phyloP scores from a whole-genome alignment of 768 basidiomycete genomes.

The Leucocoprinus leucothites region DNA sequence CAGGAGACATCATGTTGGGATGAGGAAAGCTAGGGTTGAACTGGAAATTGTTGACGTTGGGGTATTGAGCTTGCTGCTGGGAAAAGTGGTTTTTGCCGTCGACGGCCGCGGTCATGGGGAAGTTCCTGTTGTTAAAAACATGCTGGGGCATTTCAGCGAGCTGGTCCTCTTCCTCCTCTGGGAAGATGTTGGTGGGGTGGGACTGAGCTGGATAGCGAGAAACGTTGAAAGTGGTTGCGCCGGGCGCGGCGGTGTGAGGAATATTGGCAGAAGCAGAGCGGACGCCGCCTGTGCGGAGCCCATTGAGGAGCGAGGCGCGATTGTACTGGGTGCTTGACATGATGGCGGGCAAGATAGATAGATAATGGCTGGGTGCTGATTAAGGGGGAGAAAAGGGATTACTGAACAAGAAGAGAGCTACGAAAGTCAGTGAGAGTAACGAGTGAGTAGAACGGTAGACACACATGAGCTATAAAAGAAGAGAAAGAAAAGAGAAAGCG shows the following conservation, averaged over 20 bases:
- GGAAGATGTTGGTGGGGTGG: slow-evolving; percentile 33
- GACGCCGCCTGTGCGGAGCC: slow-evolving; percentile 88
- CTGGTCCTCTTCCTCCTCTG: slow-evolving; percentile 61
- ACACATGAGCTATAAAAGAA: slow-evolving; percentile 21
- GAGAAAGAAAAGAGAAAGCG: slow-evolving; percentile 17
- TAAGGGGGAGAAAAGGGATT: slow-evolving; percentile 26
- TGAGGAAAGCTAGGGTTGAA: slow-evolving; percentile 49
- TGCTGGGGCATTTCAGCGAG: slow-evolving; percentile 55
- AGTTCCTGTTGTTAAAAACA: slow-evolving; percentile 48
- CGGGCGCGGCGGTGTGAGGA: slow-evolving; percentile 69
- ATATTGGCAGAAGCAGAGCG: slow-evolving; percentile 62
- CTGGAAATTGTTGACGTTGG: slow-evolving; percentile 49
- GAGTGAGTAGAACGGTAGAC: slow-evolving; percentile 19
- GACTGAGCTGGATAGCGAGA: slow-evolving; percentile 48
- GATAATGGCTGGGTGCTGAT: slow-evolving; percentile 18
- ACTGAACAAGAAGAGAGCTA: slow-evolving; percentile 29
- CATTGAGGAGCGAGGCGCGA: slow-evolving; percentile 83
- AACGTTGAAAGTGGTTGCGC: slow-evolving; percentile 55
- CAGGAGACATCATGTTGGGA: slow-evolving; percentile 41
- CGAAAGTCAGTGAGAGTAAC: slow-evolving; percentile 15
- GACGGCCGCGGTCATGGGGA: slow-evolving; percentile 69
- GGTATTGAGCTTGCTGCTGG: slow-evolving; percentile 55
- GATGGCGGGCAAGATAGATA: slow-evolving; percentile 29
- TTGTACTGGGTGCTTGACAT: slow-evolving; percentile 49
- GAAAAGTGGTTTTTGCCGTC: slow-evolving; percentile 69